Evolutionary conservation across 148 eudicot species (phyloP).

Genomic region (Beta vulgaris): DNA sequence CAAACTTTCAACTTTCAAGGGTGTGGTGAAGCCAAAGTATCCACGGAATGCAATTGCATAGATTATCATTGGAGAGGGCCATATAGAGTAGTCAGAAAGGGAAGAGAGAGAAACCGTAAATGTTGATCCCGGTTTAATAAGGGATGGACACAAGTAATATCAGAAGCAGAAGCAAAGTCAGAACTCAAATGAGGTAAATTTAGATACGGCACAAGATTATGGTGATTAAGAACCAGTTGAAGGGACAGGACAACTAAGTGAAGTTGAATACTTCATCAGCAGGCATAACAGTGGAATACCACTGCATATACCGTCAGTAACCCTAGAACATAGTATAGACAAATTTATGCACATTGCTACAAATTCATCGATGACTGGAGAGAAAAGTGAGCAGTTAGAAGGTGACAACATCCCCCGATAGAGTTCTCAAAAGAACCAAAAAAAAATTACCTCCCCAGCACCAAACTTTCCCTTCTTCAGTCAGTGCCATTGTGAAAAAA

Average conservation of each 20-base stretch:
- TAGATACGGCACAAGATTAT: background rate
- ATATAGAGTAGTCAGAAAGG: background rate
- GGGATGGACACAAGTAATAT: background rate
- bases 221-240: background rate
- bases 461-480: slow-evolving; percentile 85
- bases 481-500: slow-evolving; percentile 81
- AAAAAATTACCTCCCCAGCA: slow-evolving; percentile 77
- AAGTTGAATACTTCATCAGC: background rate
- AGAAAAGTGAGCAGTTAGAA: background rate
- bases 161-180: background rate
- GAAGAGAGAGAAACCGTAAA: background rate
- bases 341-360: background rate
- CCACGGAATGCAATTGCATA: background rate
- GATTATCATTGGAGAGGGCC: background rate
- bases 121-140: background rate
- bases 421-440: background rate
- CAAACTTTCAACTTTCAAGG: no score
- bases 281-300: background rate
- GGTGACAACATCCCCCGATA: background rate
- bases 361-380: background rate
- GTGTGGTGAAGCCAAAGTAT: background rate
- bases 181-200: background rate
- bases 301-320: background rate
- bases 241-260: background rate
- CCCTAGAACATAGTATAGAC: background rate